Base-by-base conservation (phyloP, 352 stramenopile species). In the Phytopythium mirpurense region DNA sequence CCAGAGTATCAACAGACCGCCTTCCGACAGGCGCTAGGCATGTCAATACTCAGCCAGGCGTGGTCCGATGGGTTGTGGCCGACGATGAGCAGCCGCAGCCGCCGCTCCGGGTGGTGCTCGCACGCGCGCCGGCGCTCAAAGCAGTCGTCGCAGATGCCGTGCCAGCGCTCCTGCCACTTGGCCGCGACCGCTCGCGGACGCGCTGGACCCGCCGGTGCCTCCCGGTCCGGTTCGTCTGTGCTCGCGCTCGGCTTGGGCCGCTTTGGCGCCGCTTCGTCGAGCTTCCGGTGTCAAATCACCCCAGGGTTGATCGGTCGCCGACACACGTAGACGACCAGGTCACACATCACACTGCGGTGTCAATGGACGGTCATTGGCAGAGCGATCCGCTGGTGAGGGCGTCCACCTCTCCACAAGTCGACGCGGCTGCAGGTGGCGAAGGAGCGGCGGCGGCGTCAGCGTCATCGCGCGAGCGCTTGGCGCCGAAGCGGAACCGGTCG, bases 61-160 rank as follows among this genome's bases (percentile, higher is more conserved):
- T 96, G 83, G 34, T 95, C 82, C 0, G 84, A 95, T 10, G 88
- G 88, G 49, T 96, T 96, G 67, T 96, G 86, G 0, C 88, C 88
- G 2, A 95, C 78, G 54, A 96, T 81, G 37, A 96, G 68, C 34
- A 96, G 59, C 9, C 80, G 74, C 34, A 96, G 68, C 21, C 78
- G 73, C 6, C 53, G 57, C 49, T 95, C 88, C 7, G 43, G 54
- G 48, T 72, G 70, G 62, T 96, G 86, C 34, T 38, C 50, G 59
- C 88, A 96, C 48, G 70, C 56, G 11, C 58, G 51, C 12, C 32
- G 61, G 9, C 44, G 50, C 5, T 78, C 63, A 52, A 94, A 94
- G 64, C 83, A 94, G 37, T 73, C 59, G 35, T 67, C 37, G 50
- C 83, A 94, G 57, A 94, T 90, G 34, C 55, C 66, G 31, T 90